A percentile compares a stretch with the other conserved stretches of the same genome.
phyloP scores from a whole-genome alignment of 257 asterid genomes.

The Handroanthus guayacan region DNA sequence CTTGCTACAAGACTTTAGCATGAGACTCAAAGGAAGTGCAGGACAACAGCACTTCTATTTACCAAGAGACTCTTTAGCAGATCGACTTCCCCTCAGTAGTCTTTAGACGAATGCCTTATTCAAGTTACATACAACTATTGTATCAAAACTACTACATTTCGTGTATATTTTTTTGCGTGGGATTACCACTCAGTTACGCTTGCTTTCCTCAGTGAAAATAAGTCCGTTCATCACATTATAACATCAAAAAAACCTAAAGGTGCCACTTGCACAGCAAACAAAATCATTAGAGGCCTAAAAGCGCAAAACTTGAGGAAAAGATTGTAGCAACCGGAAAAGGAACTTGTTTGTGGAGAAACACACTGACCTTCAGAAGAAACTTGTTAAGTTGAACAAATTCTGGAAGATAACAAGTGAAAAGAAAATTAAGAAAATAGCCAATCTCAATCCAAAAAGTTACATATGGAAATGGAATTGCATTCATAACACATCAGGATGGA shows the following conservation, averaged over 20 bases:
- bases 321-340: not conserved
- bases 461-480: too few relatives aligned
- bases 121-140: conserved; percentile 14
- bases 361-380: conserved; percentile 80
- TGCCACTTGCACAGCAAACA: not conserved
- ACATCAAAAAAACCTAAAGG: not conserved
- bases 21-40: conserved; percentile 4
- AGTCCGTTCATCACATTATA: not conserved
- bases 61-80: conserved; percentile 12
- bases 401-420: conserved; percentile 39
- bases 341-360: conserved; percentile 25
- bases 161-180: not conserved
- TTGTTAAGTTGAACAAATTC: conserved; percentile 81
- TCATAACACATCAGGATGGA: not conserved
- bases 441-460: not conserved
- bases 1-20: conserved; percentile 15
- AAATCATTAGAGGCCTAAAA: not conserved
- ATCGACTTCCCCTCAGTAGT: not conserved
- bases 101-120: not conserved
- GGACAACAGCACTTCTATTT: not conserved
- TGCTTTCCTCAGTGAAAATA: not conserved
- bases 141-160: not conserved
- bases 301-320: conserved; percentile 1
- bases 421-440: not conserved
- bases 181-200: conserved; percentile 9